These are phyloP conservation scores for Lentinus tigrinus DNA, from an alignment of 768 basidiomycete species.

Conservation along the genomic window DNA sequence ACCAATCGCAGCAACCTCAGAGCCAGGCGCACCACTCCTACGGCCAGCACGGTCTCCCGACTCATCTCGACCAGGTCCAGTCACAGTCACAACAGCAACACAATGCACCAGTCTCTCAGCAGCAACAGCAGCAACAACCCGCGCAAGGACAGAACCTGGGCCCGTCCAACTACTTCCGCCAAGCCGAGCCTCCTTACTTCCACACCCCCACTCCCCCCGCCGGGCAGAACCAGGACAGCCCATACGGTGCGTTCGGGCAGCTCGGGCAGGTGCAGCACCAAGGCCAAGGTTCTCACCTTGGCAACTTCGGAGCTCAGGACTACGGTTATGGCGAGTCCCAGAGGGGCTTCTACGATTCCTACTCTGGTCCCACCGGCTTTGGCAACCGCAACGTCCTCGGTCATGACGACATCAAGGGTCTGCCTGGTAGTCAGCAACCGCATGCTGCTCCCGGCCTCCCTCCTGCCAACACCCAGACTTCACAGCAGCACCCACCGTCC, in stretches of 20 bases:
- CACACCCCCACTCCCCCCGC: conserved; percentile 78
- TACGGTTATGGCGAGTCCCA: conserved; percentile 69
- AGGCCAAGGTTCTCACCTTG: conserved; percentile 46
- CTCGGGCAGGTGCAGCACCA: conserved; percentile 58
- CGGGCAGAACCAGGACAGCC: conserved; percentile 56
- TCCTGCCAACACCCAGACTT: conserved; percentile 47
- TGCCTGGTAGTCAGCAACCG: conserved; percentile 47
- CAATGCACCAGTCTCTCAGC: conserved; percentile 35
- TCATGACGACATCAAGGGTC: conserved; percentile 76
- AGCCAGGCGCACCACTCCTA: conserved; percentile 45
- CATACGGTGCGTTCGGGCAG: conserved; percentile 70
- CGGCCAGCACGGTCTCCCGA: conserved; percentile 62
- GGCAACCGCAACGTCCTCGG: conserved; percentile 61
- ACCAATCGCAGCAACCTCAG: conserved; percentile 21
- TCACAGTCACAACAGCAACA: conserved; percentile 30
- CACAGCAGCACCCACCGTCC: conserved; percentile 52
- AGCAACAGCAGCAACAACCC: conserved; percentile 27
- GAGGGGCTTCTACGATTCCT: conserved; percentile 80
- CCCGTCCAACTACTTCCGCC: conserved; percentile 69
- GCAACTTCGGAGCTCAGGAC: conserved; percentile 60
- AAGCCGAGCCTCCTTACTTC: conserved; percentile 71
- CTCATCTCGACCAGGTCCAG: conserved; percentile 64
- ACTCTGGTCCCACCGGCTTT: conserved; percentile 63
- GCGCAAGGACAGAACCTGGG: conserved; percentile 35
- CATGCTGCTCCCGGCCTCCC: conserved; percentile 50